Conservation (phyloP, 108 stramenopile genomes). For the Aureococcus anophagefferens region DNA sequence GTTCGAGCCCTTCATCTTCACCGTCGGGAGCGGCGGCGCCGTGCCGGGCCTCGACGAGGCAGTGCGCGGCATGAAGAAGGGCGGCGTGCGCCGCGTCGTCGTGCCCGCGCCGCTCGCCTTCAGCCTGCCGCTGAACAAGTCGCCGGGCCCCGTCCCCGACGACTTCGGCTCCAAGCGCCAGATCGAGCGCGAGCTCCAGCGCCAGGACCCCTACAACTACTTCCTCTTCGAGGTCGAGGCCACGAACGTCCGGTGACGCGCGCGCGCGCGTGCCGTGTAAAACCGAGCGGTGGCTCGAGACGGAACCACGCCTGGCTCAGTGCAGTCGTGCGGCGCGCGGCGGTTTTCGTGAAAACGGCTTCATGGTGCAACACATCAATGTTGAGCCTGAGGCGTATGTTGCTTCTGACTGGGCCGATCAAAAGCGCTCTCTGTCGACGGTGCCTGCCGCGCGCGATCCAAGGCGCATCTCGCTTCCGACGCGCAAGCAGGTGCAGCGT, state of each 20-base stretch:
- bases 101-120: not conserved
- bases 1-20: not conserved
- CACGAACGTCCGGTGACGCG: not conserved
- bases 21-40: not conserved
- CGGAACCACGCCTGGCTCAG: no score
- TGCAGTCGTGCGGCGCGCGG: no score
- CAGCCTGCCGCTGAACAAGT: not conserved
- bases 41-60: conserved; percentile 7
- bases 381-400: no score
- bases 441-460: no score
- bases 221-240: conserved; percentile 1
- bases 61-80: conserved; percentile 2
- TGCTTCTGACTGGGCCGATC: no score
- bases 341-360: no score
- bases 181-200: not conserved
- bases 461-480: no score
- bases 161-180: conserved; percentile 7
- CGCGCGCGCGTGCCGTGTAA: no score
- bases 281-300: no score
- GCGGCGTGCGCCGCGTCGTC: conserved; percentile 4
- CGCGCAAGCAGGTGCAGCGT: no score
- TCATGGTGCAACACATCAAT: no score
- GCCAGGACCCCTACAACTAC: not conserved
- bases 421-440: no score
- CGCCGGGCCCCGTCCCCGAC: conserved; percentile 7